Evolutionary conservation across 768 basidiomycete species (phyloP), one percentile per base, ranked within the genome.

Genomic region (Termitomyces heimii): DNA sequence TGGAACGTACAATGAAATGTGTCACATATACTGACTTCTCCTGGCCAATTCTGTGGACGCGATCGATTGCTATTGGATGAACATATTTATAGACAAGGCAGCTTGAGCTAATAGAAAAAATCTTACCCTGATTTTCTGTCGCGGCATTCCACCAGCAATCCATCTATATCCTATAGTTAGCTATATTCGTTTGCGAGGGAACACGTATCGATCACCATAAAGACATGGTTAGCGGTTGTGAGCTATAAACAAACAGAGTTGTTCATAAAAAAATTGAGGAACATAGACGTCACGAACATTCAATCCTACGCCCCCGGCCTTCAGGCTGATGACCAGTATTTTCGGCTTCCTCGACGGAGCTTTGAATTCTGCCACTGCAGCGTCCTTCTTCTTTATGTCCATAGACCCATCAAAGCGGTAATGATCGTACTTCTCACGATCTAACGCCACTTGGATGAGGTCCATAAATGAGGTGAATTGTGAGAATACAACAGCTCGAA

Each of bases 101-200:
- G 50, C 3, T 26, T 35, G 46, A 24, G 16, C 40, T 32, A 16
- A 29, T 13, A 29, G 31, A 53, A 16, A 31, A 37, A 22, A n/a
- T 34, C 46, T 53, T 62, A 83, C 87, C 88, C 81, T 93, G 91
- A 52, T 84, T 84, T 67, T 93, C 92, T 4, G 80, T 84, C 0
- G 90, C 89, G 5, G 88, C 82, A 67, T 92, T 93, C 91, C 91
- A 93, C 91, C 91, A 92, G 62, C 89, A 93, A 65, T 92, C 91
- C 90, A 93, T 93, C 90, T 92, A 56, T 10, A 43, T 28, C 5
- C 40, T 26, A 37, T 12, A 12, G 22, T 48, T 39, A 40, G 48
- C 51, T 63, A 44, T 60, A 55, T 57, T 54, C 52, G 9, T 5
- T 28, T 16, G 35, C n/a, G 35, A 12, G 29, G 29, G 18, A 34